Base-by-base conservation (phyloP, 75 land plant species). In the Selaginella moellendorffii region DNA sequence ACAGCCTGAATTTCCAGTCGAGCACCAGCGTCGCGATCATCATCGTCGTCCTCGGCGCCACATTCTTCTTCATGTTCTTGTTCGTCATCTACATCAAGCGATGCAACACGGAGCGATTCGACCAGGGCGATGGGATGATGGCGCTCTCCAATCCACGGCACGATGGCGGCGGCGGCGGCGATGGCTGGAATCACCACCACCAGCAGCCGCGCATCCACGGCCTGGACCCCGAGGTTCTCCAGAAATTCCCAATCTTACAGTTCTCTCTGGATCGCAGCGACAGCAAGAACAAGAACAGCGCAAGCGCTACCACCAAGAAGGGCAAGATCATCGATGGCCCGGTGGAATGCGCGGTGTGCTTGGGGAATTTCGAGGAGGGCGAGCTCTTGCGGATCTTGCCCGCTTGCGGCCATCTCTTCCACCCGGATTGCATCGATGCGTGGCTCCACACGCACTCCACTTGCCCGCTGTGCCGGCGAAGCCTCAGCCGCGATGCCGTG, bases 381-480 rank as follows among this genome's bases (percentile, higher is more conserved):
- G 68, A 74, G 63, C 31, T 80, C n/a, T 5, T 36, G 10, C 36
- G 84, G 1, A 62, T 79, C 5, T 65, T 86, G 20, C 86, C 90
- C 1, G 65, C 70, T 63, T 86, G 90, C 65, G 69, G 72, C n/a
- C 90, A 86, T 46, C 68, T 72, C 22, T 86, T 86, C 67, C 90
- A 86, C 69, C 68, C 77, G 12, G 63, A 30, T 0, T 86, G 90
- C 67, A 79, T 86, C 54, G 90, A 86, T 54, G 76, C 63, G 53
- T 86, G 87, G 90, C 81, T 83, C 0, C 52, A 31, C 1, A 64
- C 71, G 1, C 75, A 78, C 46, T 73, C 83, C 5, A 72, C 85
- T 1, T 85, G 88, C 31, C 88, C 88, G 9, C 54, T 71, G 0
- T 82, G 85, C 66, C 66, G 88, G 0, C 80, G 72, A 0, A 2